Evolutionary conservation across 441 rosid species (phyloP).

Genomic region (Aquilaria agallochum): DNA sequence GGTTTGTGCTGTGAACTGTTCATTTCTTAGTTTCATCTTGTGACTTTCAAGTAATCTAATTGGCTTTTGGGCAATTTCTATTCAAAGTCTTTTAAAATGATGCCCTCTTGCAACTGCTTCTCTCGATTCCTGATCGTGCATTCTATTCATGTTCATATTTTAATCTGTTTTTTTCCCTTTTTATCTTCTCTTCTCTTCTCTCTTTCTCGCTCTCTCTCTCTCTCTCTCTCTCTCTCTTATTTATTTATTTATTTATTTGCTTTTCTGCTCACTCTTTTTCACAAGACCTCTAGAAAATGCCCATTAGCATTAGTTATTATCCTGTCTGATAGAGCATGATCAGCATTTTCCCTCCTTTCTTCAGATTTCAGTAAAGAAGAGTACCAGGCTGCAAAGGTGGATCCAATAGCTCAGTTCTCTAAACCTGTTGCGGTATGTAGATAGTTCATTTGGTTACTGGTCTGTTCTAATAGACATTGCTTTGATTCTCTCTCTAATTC

Average conservation of each 20-base stretch:
- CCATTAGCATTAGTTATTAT: no score
- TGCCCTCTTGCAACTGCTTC: slow-evolving; percentile 6
- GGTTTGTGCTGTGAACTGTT: slow-evolving; percentile 34
- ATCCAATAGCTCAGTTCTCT: slow-evolving; percentile 77
- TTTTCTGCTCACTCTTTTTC: slow-evolving; percentile 11
- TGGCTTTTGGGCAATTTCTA: slow-evolving; percentile 3
- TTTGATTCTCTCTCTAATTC: slow-evolving; percentile 3
- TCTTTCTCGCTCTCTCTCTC: no score
- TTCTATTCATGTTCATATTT: slow-evolving; percentile 1
- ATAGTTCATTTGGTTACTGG: slow-evolving; percentile 1
- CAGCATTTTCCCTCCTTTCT: slow-evolving; percentile 3
- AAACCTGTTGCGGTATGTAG: slow-evolving; percentile 74
- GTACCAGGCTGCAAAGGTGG: slow-evolving; percentile 64
- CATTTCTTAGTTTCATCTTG: not conserved
- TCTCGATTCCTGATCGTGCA: not conserved
- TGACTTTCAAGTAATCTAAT: not conserved
- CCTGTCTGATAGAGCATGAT: no score
- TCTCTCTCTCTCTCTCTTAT: no score
- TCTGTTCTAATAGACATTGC: not conserved
- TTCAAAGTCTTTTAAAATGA: slow-evolving; percentile 4
- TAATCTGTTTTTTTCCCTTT: not conserved
- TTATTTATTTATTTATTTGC: not conserved
- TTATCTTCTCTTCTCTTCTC: slow-evolving; percentile 3
- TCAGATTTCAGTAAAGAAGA: slow-evolving; percentile 74
- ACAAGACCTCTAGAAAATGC: no score